Base-by-base conservation (phyloP, 2,329 filamentous ascomycete genomes). In the Furcasterigmium furcatum region DNA sequence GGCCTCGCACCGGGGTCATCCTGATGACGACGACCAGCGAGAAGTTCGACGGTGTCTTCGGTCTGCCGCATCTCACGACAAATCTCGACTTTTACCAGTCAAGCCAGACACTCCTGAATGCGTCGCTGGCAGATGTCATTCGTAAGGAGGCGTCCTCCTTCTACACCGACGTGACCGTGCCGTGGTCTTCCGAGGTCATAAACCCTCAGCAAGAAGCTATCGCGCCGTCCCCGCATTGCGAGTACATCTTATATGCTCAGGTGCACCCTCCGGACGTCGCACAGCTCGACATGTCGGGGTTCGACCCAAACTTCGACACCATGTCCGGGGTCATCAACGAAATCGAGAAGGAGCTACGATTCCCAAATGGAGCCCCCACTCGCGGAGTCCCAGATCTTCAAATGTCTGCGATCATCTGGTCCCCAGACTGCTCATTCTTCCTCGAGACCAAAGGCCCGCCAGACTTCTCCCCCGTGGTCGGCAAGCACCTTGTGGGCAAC, bases 41-140 rank as follows among this genome's bases (percentile, higher is more conserved):
- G 60, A 96, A 95, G 70, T 94, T 94, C 58, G 82, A 86, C n/a
- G 91, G 94, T 36, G 85, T 97, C 46, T 95, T 95, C 62, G 87
- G 85, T 3, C 71, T 97, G 39, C 91, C 94, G 21, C 91, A 97
- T 64, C 77, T 99, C 43, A 75, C 87, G 1, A 77, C 88, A 0
- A 65, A 71, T 18, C 60, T 70, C 4, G 71, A 79, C 41, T 82
- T 77, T 58, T 82, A 81, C 61, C 62, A 68, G 58, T 74, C 78
- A 49, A 74, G 82, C 68, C 63, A 85, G 58, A 70, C 71, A 42
- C 69, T 95, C 14, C 72, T 97, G 29, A 88, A 92, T 56, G 73
- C 78, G 52, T 91, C 88, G 0, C 71, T 96, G 13, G 77, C 81
- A 18, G 73, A 80, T 43, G 77, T 82, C 1, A 80, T 96, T 3